These are phyloP conservation scores for Phanerochaete sordida DNA, from an alignment of 768 basidiomycete species.

Conservation along the genomic window DNA sequence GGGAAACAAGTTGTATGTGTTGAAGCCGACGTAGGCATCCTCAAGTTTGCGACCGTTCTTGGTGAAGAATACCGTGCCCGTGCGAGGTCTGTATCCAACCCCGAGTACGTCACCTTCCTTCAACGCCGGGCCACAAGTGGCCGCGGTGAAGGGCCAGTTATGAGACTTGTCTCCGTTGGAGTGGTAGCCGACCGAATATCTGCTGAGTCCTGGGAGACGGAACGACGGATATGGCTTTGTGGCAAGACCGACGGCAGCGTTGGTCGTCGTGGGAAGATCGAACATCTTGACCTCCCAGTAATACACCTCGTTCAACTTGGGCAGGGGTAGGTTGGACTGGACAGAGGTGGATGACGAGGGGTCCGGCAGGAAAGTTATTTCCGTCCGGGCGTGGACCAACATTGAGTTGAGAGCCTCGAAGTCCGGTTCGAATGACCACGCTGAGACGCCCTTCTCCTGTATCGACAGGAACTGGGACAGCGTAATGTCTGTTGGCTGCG, in stretches of 20 bases:
- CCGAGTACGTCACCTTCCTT: conserved; percentile 96
- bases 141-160: conserved; percentile 90
- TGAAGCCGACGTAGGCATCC: conserved; percentile 91
- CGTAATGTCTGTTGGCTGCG: conserved; percentile 96
- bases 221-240: conserved; percentile 98
- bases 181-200: conserved; percentile 91
- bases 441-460: conserved; percentile 98
- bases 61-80: conserved; percentile 98
- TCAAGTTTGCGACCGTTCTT: conserved; percentile 96
- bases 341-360: conserved; percentile 93
- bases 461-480: conserved; percentile 98
- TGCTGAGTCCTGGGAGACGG: conserved; percentile 82
- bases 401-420: conserved; percentile 92
- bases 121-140: conserved; percentile 77
- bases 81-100: conserved; percentile 92
- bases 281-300: conserved; percentile 99
- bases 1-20: conserved; percentile 92
- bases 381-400: conserved; percentile 92
- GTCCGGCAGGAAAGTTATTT: conserved; percentile 97
- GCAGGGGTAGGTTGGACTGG: conserved; percentile 94
- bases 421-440: conserved; percentile 99
- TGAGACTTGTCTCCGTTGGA: conserved; percentile 96
- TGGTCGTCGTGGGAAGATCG: conserved; percentile 85
- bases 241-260: conserved; percentile 88
- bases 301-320: conserved; percentile 98